These are phyloP conservation scores for Artemisia annua DNA, from an alignment of 129 eudicot species.

Conservation along the genomic window DNA sequence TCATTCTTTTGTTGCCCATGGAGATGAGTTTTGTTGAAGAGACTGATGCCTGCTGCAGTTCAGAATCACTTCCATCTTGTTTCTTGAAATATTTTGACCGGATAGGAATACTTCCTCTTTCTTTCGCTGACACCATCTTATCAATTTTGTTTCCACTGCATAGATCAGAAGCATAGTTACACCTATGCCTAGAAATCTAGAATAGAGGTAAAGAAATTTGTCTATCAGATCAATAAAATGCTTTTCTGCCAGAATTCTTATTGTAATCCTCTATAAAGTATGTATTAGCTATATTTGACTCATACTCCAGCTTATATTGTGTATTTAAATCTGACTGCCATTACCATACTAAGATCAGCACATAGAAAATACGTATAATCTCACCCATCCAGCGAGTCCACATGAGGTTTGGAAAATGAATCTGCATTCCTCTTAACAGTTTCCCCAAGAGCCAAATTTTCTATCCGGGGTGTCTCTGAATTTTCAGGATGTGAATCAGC, in stretches of 20 bases:
- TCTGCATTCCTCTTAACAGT: conserved; percentile 30
- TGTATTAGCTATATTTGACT: conserved; percentile 3
- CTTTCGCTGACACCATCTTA: conserved; percentile 26
- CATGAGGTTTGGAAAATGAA: conserved; percentile 28
- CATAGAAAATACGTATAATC: background rate
- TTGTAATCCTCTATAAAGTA: background rate
- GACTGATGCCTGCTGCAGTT: conserved; percentile 39
- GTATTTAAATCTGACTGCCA: conserved; percentile 9
- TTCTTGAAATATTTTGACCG: conserved; percentile 44
- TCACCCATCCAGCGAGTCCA: conserved; percentile 37
- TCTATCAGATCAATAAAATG: conserved; percentile 12
- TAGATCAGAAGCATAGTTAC: conserved; percentile 18
- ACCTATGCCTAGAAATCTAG: background rate
- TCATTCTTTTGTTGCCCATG: conserved; percentile 25
- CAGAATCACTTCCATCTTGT: conserved; percentile 42
- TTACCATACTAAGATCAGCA: conserved; percentile 10
- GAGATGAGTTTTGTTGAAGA: conserved; percentile 37
- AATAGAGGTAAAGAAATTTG: background rate
- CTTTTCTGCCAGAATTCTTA: conserved; percentile 2
- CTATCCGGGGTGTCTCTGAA: conserved; percentile 23
- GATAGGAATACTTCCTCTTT: conserved; percentile 31
- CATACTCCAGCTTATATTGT: background rate
- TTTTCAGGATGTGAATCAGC: conserved; percentile 35
- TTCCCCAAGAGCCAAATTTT: conserved; percentile 27
- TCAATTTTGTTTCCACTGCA: conserved; percentile 48